Conservation (phyloP, 2,329 filamentous ascomycete species). For the Ceratocystis colombiana region DNA sequence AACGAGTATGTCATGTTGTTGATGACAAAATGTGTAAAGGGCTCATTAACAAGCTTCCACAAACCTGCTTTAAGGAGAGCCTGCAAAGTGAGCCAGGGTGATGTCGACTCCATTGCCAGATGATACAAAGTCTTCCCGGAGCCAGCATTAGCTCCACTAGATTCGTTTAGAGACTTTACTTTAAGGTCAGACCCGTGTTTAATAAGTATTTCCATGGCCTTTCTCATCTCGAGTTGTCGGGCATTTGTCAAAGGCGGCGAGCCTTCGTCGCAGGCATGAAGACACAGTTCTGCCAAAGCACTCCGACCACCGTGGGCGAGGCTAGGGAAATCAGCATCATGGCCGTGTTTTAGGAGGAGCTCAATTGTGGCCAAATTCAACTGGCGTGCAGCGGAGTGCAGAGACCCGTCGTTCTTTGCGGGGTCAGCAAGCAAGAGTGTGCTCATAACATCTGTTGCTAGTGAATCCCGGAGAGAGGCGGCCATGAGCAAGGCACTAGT, state of each 20-base stretch:
- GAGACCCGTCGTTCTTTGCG: conserved; percentile 52
- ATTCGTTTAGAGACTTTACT: conserved; percentile 41
- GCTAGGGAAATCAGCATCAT: conserved; percentile 56
- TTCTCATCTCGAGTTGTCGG: conserved; percentile 46
- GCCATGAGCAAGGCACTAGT: conserved; percentile 53
- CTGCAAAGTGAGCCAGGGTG: conserved; percentile 46
- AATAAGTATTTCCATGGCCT: conserved; percentile 47
- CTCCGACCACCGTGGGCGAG: conserved; percentile 52
- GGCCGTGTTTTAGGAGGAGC: conserved; percentile 48
- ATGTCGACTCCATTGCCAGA: conserved; percentile 48
- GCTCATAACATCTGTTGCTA: conserved; percentile 45
- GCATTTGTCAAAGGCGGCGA: conserved; percentile 38
- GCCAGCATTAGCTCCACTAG: neutral
- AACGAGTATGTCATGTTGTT: conserved; percentile 51
- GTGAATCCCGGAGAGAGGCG: conserved; percentile 44
- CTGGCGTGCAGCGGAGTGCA: conserved; percentile 54
- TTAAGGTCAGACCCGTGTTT: conserved; percentile 47
- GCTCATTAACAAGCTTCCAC: conserved; percentile 55
- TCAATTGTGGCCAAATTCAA: conserved; percentile 48
- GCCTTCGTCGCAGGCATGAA: conserved; percentile 41
- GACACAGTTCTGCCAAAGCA: conserved; percentile 53
- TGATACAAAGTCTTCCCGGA: conserved; percentile 45
- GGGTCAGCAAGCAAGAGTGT: conserved; percentile 47
- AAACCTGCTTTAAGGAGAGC: conserved; percentile 52
- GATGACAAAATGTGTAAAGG: conserved; percentile 46